phyloP scores from a whole-genome alignment of 495 filamentous ascomycete genomes.

The Penicillium robsamsonii region DNA sequence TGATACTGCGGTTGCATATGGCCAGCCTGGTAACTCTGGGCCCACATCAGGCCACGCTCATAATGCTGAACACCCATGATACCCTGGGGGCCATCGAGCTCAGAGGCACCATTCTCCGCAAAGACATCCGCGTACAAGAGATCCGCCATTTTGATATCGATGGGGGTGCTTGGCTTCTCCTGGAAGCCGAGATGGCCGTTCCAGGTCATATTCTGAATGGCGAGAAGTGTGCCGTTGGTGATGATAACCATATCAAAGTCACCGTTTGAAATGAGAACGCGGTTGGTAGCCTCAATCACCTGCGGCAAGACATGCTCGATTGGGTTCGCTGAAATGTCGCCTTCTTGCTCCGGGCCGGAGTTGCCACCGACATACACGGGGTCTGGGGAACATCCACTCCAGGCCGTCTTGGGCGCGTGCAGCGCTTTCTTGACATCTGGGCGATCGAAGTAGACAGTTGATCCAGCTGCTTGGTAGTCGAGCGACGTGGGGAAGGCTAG shows the following conservation, averaged over 20 bases:
- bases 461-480: conserved; percentile 39
- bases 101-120: conserved; percentile 26
- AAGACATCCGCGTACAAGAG: conserved; percentile 34
- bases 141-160: conserved; percentile 39
- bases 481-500: conserved; percentile 46
- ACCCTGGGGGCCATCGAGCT: conserved; percentile 45
- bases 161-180: conserved; percentile 34
- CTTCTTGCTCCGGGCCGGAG: conserved; percentile 36
- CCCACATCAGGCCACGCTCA: conserved; percentile 72
- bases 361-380: conserved; percentile 46
- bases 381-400: conserved; percentile 41
- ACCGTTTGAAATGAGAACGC: conserved; percentile 58
- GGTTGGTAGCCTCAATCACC: conserved; percentile 61
- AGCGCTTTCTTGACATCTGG: conserved; percentile 57
- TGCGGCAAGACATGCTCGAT: conserved; percentile 53
- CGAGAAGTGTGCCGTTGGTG: conserved; percentile 27
- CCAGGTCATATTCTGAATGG: conserved; percentile 7
- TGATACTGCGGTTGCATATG: conserved; percentile 69
- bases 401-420: conserved; percentile 51
- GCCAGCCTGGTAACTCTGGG: conserved; percentile 57
- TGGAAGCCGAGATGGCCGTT: conserved; percentile 52
- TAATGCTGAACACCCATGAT: conserved; percentile 62
- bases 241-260: conserved; percentile 61
- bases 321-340: conserved; percentile 42
- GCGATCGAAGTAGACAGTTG: conserved; percentile 57